Conservation (phyloP, 139 green algal genomes). For the Haematococcus sp. region DNA sequence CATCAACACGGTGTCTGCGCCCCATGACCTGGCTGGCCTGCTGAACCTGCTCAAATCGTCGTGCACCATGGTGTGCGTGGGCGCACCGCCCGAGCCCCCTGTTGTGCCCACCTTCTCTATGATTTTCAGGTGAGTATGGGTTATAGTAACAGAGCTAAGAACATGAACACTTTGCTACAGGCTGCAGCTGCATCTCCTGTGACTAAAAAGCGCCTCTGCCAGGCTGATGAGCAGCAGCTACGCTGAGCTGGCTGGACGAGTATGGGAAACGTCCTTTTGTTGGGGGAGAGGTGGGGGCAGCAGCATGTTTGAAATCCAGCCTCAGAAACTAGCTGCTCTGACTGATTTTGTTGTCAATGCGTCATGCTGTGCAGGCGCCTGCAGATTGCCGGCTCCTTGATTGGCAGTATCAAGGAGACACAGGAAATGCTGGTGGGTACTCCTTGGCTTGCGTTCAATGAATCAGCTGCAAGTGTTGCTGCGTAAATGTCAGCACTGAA, state of each 20-base stretch:
- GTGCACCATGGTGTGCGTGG: slow-evolving; percentile 48
- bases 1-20: slow-evolving; percentile 76
- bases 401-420: slow-evolving; percentile 70
- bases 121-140: slow-evolving; percentile 19
- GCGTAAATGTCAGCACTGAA: too few relatives aligned
- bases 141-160: background rate
- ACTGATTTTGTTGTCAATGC: too few relatives aligned
- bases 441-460: too few relatives aligned
- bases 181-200: too few relatives aligned
- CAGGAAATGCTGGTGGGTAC: slow-evolving; percentile 65
- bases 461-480: too few relatives aligned
- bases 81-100: slow-evolving; percentile 17
- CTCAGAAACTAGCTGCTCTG: too few relatives aligned
- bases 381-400: slow-evolving; percentile 46
- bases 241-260: too few relatives aligned
- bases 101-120: slow-evolving; percentile 17
- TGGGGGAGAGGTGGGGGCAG: too few relatives aligned
- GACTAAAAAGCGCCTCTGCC: too few relatives aligned
- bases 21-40: slow-evolving; percentile 59
- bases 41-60: slow-evolving; percentile 46
- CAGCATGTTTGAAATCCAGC: too few relatives aligned
- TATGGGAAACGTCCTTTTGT: too few relatives aligned
- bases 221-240: too few relatives aligned
- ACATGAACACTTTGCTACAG: background rate
- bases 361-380: slow-evolving; percentile 10